A percentile compares a stretch with the other conserved stretches of the same genome.
These are phyloP conservation scores for Volvariella surrecta DNA, from an alignment of 1,284 basidiomycete species.

Conservation along the genomic window DNA sequence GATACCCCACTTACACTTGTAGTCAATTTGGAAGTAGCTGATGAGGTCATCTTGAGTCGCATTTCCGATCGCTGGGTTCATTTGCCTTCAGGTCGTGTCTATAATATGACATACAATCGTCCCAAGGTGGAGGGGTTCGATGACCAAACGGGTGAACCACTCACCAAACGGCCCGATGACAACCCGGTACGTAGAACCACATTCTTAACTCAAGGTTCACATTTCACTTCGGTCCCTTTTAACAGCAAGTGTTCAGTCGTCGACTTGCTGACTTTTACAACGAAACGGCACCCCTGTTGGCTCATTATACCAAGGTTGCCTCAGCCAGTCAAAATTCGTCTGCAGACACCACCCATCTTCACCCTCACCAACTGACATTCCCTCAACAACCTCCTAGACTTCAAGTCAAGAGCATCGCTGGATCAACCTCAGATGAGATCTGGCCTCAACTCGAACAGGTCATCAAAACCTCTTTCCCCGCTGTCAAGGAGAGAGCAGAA, in stretches of 20 bases:
- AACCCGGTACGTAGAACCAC: conserved; percentile 59
- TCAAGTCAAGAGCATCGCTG: conserved; percentile 68
- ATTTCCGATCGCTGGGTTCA: conserved; percentile 96
- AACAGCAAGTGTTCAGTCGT: conserved; percentile 75
- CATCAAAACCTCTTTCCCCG: conserved; percentile 50
- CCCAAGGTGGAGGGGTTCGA: conserved; percentile 84
- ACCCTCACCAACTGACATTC: conserved; percentile 41
- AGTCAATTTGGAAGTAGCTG: conserved; percentile 88
- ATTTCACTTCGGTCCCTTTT: conserved; percentile 4
- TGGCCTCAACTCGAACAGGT: conserved; percentile 74
- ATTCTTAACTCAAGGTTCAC: conserved; percentile 2
- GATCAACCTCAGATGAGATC: conserved; percentile 87
- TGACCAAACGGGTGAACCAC: conserved; percentile 87
- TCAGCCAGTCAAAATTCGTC: conserved; percentile 12
- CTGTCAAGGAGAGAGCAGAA: conserved; percentile 42
- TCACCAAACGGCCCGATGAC: conserved; percentile 88
- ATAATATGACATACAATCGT: conserved; percentile 88
- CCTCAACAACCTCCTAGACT: conserved; percentile 32
- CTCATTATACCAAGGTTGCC: conserved; percentile 57
- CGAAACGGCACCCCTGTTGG: conserved; percentile 82
- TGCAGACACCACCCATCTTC: conserved; percentile 27
- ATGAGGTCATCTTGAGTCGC: conserved; percentile 81
- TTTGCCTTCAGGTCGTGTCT: conserved; percentile 86
- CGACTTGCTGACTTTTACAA: conserved; percentile 79
- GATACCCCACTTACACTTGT: conserved; percentile 72